phyloP scores from a whole-genome alignment of 1,284 basidiomycete genomes.

The Cryptococcus depauperatus region DNA sequence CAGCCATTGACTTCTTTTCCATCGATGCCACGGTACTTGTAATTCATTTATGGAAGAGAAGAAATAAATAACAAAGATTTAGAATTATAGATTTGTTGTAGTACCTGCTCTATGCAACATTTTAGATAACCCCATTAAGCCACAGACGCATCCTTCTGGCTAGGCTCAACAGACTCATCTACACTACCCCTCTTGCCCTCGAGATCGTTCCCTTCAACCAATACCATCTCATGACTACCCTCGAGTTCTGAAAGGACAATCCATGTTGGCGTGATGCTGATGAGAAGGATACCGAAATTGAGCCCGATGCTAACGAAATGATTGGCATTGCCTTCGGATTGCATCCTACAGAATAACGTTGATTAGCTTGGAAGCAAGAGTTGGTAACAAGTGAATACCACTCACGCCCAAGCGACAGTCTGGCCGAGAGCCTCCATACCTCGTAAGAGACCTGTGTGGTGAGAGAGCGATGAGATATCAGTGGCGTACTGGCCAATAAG shows the following conservation, averaged over 20 bases:
- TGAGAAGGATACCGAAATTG: conserved; percentile 24
- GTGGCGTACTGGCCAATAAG: conserved; percentile 25
- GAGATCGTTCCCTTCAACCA: conserved; percentile 20
- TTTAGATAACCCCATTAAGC: too few species aligned
- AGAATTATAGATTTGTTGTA: too few species aligned
- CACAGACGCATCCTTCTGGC: conserved; percentile 2
- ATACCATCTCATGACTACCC: conserved; percentile 15
- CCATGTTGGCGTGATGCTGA: conserved; percentile 20
- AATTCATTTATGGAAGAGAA: too few species aligned
- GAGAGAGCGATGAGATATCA: conserved; percentile 15
- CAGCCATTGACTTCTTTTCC: too few species aligned
- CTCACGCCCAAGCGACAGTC: conserved; percentile 28
- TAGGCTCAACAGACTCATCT: conserved; percentile 57
- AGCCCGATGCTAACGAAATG: conserved; percentile 25
- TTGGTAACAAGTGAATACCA: conserved; percentile 1
- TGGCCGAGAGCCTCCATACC: conserved; percentile 25
- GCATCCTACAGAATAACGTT: conserved; percentile 14
- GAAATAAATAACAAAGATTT: too few species aligned
- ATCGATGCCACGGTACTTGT: too few species aligned
- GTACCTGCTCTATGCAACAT: too few species aligned
- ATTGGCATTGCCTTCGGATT: conserved; percentile 23
- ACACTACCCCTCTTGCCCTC: conserved; percentile 60
- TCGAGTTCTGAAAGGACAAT: conserved; percentile 19
- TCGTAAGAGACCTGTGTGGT: conserved; percentile 23
- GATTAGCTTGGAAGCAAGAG: neutral